Conservation (phyloP, 306 rosid genomes). For the Medicago truncatula region DNA sequence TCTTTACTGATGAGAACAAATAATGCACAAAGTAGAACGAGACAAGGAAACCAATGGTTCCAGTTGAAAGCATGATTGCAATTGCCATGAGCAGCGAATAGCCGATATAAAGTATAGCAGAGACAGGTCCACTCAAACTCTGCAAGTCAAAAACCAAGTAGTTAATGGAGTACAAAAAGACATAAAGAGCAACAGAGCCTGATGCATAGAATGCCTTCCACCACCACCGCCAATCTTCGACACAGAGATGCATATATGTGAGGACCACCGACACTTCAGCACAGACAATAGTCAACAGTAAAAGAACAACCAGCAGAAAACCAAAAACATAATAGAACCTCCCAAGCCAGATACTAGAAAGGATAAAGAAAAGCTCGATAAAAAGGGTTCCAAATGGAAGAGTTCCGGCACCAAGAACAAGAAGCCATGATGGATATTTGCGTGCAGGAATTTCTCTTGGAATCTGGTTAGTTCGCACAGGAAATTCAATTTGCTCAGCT, state of each 20-base stretch:
- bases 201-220: slow-evolving; percentile 99
- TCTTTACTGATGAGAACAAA: slow-evolving; percentile 93
- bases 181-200: slow-evolving; percentile 88
- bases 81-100: slow-evolving; percentile 92
- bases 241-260: slow-evolving; percentile 97
- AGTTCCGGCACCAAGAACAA: slow-evolving; percentile 95
- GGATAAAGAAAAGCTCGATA: slow-evolving; percentile 96
- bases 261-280: slow-evolving; percentile 98
- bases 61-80: slow-evolving; percentile 93
- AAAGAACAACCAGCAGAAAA: slow-evolving; percentile 80
- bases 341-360: slow-evolving; percentile 99
- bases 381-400: slow-evolving; percentile 97
- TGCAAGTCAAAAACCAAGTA: slow-evolving; percentile 93
- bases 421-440: slow-evolving; percentile 96
- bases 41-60: slow-evolving; percentile 83
- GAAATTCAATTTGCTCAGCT: slow-evolving; percentile 73
- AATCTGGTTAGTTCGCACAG: slow-evolving; percentile 93
- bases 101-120: slow-evolving; percentile 87
- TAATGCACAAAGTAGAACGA: slow-evolving; percentile 96
- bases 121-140: slow-evolving; percentile 96
- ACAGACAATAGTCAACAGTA: slow-evolving; percentile 77
- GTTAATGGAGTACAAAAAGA: slow-evolving; percentile 91
- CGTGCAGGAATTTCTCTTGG: slow-evolving; percentile 93
- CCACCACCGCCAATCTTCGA: slow-evolving; percentile 99
- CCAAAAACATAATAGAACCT: slow-evolving; percentile 96